Evolutionary conservation across 1,284 basidiomycete species (phyloP).

Genomic region (Pholiota adiposa): DNA sequence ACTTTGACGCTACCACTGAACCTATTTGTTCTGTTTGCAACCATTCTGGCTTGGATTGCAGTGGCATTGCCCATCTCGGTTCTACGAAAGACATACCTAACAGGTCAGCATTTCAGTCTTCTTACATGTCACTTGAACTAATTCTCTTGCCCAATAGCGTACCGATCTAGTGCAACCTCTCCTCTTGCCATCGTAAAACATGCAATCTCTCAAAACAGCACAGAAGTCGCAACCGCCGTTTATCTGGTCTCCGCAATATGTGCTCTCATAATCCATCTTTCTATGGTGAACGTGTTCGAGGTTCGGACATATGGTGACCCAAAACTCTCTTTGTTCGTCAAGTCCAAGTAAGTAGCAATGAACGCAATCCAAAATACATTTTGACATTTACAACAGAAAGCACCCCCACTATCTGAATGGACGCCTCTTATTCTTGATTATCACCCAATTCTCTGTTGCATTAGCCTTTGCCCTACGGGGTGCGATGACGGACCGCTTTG

Average conservation of each 20-base stretch:
- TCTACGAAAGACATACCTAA: constrained; percentile 56
- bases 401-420: constrained; percentile 74
- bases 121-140: neutral
- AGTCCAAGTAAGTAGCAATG: constrained; percentile 53
- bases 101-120: constrained; percentile 43
- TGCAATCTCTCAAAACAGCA: constrained; percentile 51
- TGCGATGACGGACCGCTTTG: constrained; percentile 60
- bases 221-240: constrained; percentile 43
- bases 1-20: constrained; percentile 41
- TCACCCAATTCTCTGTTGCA: constrained; percentile 54
- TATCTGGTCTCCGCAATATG: constrained; percentile 50
- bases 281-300: constrained; percentile 39
- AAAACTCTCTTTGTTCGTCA: constrained; percentile 58
- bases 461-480: constrained; percentile 54
- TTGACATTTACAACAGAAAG: constrained; percentile 46
- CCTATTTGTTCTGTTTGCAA: constrained; percentile 38
- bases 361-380: neutral
- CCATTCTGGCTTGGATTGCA: constrained; percentile 35
- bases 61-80: constrained; percentile 54
- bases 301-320: constrained; percentile 34
- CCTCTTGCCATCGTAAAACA: constrained; percentile 51
- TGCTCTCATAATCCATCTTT: constrained; percentile 45
- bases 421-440: constrained; percentile 58
- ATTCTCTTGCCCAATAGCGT: constrained; percentile 37
- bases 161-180: constrained; percentile 50